These are phyloP conservation scores for Houttuynia cordata DNA, from an alignment of 164 flowering plant genomes.

Conservation along the genomic window DNA sequence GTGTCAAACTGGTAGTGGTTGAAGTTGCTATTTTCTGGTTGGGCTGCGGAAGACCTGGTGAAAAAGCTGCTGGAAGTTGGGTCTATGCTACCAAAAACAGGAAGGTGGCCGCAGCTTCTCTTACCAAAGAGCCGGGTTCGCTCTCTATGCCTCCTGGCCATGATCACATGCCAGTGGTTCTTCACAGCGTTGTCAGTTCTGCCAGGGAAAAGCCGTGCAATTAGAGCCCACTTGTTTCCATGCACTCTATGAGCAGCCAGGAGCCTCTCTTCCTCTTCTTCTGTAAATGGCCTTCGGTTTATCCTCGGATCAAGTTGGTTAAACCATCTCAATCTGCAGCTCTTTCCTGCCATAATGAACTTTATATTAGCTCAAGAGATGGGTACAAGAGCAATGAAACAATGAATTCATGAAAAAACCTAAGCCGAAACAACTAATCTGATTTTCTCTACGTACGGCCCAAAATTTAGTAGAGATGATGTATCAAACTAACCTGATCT, in stretches of 20 bases:
- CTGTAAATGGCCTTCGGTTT: slow-evolving; percentile 64
- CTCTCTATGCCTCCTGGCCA: slow-evolving; percentile 72
- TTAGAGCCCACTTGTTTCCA: slow-evolving; percentile 83
- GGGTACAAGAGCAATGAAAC: too few relatives aligned
- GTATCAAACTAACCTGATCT: slow-evolving; percentile 55
- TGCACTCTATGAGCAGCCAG: slow-evolving; percentile 59
- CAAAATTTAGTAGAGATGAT: too few relatives aligned
- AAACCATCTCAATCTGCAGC: slow-evolving; percentile 89
- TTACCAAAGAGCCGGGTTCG: slow-evolving; percentile 40
- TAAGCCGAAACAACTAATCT: background rate
- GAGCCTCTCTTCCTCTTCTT: slow-evolving; percentile 73
- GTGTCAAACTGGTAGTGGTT: slow-evolving; percentile 16
- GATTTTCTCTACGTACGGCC: too few relatives aligned
- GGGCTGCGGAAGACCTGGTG: slow-evolving; percentile 10
- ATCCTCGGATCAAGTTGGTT: slow-evolving; percentile 88
- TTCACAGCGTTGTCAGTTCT: slow-evolving; percentile 85
- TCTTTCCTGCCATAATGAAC: slow-evolving; percentile 38
- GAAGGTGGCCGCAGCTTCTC: slow-evolving; percentile 23
- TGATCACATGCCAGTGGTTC: slow-evolving; percentile 91
- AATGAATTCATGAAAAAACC: background rate
- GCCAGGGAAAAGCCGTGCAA: slow-evolving; percentile 72
- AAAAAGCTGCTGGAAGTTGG: slow-evolving; percentile 6
- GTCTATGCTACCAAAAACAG: slow-evolving; percentile 4
- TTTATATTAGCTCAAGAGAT: too few relatives aligned
- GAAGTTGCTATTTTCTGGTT: slow-evolving; percentile 5